Evolutionary conservation across 371 early-diverging fungal species (phyloP), one percentile per base, ranked within the genome.

Genomic region (Apophysomyces sp.): DNA sequence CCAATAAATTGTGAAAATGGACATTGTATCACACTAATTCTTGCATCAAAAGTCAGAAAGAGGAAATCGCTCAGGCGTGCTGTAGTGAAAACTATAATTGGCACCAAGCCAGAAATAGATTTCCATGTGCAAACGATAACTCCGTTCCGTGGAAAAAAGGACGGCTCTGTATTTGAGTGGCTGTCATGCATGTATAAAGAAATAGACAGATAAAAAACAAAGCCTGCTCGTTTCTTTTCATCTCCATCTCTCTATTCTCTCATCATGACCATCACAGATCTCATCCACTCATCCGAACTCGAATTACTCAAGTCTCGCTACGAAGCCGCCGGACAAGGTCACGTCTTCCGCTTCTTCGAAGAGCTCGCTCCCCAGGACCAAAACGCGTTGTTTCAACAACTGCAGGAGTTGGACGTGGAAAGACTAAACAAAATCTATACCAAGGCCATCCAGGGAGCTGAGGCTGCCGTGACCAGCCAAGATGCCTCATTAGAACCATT

Each of bases 261-360:
- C 49, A 44, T 44, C 49, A 44, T 44, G 49, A 44, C 49, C 21
- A 37, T 68, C 36, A 49, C 65, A 34, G 51, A 27, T 27, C 26
- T 40, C 65, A 65, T 21, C 65, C 63, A 63, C 1, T 11, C 49
- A 18, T 4, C 67, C 30, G 79, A 81, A 59, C 57, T 83, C 31
- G 61, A 76, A 67, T 67, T 77, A 2, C 74, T 94, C 29, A 81
- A 83, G 67, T 79, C 85, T 26, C 79, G 74, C 39, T 96, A 85
- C 75, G 76, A 82, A 41, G 84, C 72, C 6, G 92, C 91, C 52
- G 92, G 91, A 8, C 98, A 98, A 79, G 93, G 85, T 24, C 98
- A 98, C 63, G 90, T 97, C 36, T 91, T 98, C 69, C 79, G 73
- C 7, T 94, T 86, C 79, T 94, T 84, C 66, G 89, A 93, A 52